Percentiles rank a stretch among this genome's conserved stretches.
Evolutionary conservation across 176 grass and related monocot genomes (phyloP).

Genomic region (Poa annua): DNA sequence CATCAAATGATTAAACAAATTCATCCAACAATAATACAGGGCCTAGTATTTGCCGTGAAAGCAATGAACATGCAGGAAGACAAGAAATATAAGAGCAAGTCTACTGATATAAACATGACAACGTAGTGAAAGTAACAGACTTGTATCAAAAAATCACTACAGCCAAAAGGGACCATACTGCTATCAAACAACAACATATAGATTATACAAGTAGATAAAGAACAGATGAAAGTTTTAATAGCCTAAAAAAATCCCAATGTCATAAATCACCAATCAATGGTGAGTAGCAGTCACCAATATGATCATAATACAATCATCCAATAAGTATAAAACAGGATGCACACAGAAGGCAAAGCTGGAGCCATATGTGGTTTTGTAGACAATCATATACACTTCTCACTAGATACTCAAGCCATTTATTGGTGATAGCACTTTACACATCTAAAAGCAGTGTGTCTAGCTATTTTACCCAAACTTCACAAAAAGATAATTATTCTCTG

Average conservation of each 20-base stretch:
- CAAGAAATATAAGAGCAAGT: neutral
- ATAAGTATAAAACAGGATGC: neutral
- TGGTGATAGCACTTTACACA: neutral
- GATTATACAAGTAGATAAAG: neutral
- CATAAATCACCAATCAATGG: neutral
- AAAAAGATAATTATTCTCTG: neutral
- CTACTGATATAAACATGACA: slow-evolving; percentile 11
- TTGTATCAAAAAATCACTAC: neutral
- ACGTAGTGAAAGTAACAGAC: neutral
- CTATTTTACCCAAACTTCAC: neutral
- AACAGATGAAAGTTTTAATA: neutral
- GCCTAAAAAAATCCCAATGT: neutral
- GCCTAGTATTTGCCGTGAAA: neutral
- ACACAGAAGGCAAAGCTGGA: neutral
- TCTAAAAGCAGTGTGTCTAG: neutral
- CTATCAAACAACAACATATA: neutral
- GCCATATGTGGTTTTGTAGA: neutral
- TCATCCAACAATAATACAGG: neutral
- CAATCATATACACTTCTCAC: slow-evolving; percentile 3
- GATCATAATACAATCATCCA: neutral
- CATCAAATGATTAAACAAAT: neutral
- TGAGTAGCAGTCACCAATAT: slow-evolving; percentile 1
- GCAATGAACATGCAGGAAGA: slow-evolving; percentile 3
- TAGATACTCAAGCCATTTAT: neutral
- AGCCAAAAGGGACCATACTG: slow-evolving; percentile 18